These are phyloP conservation scores for Colletotrichum liriopes DNA, from an alignment of 2,329 filamentous ascomycete genomes.

Conservation along the genomic window DNA sequence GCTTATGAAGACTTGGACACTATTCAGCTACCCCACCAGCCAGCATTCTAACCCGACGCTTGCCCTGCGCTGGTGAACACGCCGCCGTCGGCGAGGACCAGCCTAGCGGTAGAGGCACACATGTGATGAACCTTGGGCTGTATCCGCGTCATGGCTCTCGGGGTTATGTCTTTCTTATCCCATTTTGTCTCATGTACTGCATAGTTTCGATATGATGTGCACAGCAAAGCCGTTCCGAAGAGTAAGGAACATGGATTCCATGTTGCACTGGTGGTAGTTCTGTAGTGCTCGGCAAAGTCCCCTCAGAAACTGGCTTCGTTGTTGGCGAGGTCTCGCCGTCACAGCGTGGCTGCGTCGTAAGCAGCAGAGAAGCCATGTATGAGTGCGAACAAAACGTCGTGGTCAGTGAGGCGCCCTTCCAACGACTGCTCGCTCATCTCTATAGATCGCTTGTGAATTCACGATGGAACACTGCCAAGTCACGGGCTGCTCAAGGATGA, in stretches of 20 bases:
- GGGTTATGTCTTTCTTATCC: background rate
- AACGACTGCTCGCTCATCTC: background rate
- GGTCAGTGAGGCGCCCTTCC: background rate
- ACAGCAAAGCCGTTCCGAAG: background rate
- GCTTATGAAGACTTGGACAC: background rate
- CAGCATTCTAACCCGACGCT: background rate
- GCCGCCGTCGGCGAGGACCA: background rate
- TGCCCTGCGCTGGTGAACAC: background rate
- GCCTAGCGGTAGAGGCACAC: background rate
- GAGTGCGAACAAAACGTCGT: background rate
- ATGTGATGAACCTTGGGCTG: background rate
- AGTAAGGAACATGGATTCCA: background rate
- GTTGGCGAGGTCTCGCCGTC: background rate
- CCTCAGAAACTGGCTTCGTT: background rate
- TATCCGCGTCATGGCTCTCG: background rate
- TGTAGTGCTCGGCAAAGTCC: background rate
- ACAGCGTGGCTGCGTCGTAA: background rate
- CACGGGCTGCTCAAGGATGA: background rate
- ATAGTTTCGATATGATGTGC: background rate
- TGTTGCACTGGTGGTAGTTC: background rate
- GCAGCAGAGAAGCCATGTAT: background rate
- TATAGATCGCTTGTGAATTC: background rate
- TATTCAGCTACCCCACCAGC: background rate
- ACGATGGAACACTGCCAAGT: background rate
- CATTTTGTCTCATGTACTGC: background rate